These are phyloP conservation scores for Grosmannia penicillata DNA, from an alignment of 2,329 filamentous ascomycete genomes.

Conservation along the genomic window DNA sequence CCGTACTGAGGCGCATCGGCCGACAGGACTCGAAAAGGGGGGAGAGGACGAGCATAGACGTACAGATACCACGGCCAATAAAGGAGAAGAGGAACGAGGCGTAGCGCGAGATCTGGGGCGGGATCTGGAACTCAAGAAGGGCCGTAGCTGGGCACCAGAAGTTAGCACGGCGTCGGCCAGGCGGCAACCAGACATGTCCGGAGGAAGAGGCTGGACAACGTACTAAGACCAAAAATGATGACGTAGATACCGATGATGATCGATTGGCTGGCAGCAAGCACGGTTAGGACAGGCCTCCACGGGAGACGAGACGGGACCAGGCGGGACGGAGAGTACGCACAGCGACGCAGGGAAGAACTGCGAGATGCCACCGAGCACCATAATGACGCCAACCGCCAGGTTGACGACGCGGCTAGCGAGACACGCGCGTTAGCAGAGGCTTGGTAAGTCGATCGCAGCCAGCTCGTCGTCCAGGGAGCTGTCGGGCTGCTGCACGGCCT, in stretches of 20 bases:
- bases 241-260: slow-evolving; percentile 77
- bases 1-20: no score
- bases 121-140: slow-evolving; percentile 83
- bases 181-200: neutral
- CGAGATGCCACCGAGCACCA: slow-evolving; percentile 69
- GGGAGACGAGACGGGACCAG: neutral
- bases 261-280: slow-evolving; percentile 39
- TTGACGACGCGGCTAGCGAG: slow-evolving; percentile 79
- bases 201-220: slow-evolving; percentile 14
- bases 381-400: slow-evolving; percentile 71
- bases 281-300: slow-evolving; percentile 1
- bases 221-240: slow-evolving; percentile 79
- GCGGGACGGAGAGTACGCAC: slow-evolving; percentile 34
- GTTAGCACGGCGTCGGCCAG: slow-evolving; percentile 3
- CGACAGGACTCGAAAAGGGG: neutral
- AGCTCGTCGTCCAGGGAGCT: neutral
- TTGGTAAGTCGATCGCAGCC: no score
- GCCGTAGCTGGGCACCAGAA: slow-evolving; percentile 44
- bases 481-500: neutral
- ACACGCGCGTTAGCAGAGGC: slow-evolving; percentile 21
- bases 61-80: slow-evolving; percentile 87
- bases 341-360: slow-evolving; percentile 50
- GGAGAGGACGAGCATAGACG: slow-evolving; percentile 26
- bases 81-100: slow-evolving; percentile 98
- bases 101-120: slow-evolving; percentile 82